These are phyloP conservation scores for Pichia nakasei DNA, from an alignment of 805 yeast species.

Conservation along the genomic window DNA sequence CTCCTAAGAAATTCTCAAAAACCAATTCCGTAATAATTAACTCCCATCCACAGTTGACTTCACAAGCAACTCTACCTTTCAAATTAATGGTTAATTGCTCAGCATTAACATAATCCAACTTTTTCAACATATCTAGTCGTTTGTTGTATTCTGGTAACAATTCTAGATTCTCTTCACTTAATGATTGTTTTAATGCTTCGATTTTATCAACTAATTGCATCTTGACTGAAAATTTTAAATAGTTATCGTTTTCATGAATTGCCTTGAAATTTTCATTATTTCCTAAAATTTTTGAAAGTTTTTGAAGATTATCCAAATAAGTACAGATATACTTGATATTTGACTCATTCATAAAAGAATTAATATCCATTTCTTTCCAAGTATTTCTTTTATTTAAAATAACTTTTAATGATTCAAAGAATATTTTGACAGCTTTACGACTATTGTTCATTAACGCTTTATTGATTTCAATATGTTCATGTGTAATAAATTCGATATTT, in stretches of 20 bases:
- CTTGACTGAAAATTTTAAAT: constrained; percentile 33
- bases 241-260: constrained; percentile 12
- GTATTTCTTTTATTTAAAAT: constrained; percentile 22
- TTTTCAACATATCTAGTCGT: constrained; percentile 66
- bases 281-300: constrained; percentile 22
- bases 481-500: constrained; percentile 36
- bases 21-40: constrained; percentile 80
- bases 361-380: constrained; percentile 39
- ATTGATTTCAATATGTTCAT: constrained; percentile 24
- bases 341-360: constrained; percentile 26
- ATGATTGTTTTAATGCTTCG: constrained; percentile 44
- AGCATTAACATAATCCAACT: constrained; percentile 73
- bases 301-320: constrained; percentile 25
- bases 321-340: constrained; percentile 31
- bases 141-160: constrained; percentile 90
- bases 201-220: constrained; percentile 42
- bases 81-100: constrained; percentile 61
- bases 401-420: not conserved
- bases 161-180: constrained; percentile 84
- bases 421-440: not conserved
- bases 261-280: constrained; percentile 13
- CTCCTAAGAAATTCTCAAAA: constrained; percentile 85
- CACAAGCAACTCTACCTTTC: constrained; percentile 88
- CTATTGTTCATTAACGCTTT: constrained; percentile 3
- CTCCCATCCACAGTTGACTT: constrained; percentile 87